Conservation (phyloP, 2,329 filamentous ascomycete species). For the Balansia obtecta region DNA sequence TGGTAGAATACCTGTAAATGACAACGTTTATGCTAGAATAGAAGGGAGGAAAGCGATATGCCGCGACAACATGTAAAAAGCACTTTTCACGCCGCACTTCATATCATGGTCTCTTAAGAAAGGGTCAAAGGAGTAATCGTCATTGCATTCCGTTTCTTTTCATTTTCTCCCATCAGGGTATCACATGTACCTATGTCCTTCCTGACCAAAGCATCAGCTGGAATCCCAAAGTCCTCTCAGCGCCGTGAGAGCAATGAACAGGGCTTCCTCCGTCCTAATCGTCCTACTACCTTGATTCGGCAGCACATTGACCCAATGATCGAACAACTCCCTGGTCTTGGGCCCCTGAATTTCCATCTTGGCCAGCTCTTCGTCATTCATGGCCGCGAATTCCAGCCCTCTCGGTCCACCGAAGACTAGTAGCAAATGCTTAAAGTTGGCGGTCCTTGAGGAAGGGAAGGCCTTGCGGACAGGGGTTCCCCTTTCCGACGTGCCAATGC, state of each 20-base stretch:
- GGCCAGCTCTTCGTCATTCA: constrained; percentile 42
- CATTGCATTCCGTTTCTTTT: background rate
- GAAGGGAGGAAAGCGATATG: too few relatives aligned
- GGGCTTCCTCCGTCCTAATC: constrained; percentile 73
- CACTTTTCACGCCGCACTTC: background rate
- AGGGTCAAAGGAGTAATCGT: background rate
- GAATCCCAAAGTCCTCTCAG: constrained; percentile 46
- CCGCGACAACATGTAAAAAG: background rate
- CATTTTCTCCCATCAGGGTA: background rate
- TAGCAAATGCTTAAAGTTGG: constrained; percentile 56
- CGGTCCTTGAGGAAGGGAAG: constrained; percentile 30
- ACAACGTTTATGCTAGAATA: background rate
- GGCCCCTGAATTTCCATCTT: constrained; percentile 50
- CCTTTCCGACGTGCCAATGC: constrained; percentile 73
- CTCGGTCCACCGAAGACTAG: constrained; percentile 72
- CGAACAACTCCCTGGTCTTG: constrained; percentile 61
- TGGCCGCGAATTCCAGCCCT: constrained; percentile 64
- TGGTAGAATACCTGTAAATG: too few relatives aligned
- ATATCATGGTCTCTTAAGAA: too few relatives aligned
- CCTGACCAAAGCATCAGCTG: constrained; percentile 1
- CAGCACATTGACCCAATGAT: constrained; percentile 72
- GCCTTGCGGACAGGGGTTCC: constrained; percentile 39
- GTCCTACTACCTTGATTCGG: constrained; percentile 71
- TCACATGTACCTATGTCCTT: background rate
- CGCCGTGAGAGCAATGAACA: constrained; percentile 63